phyloP scores from a whole-genome alignment of 2,329 filamentous ascomycete species.

The Pseudogymnoascus pannorum region DNA sequence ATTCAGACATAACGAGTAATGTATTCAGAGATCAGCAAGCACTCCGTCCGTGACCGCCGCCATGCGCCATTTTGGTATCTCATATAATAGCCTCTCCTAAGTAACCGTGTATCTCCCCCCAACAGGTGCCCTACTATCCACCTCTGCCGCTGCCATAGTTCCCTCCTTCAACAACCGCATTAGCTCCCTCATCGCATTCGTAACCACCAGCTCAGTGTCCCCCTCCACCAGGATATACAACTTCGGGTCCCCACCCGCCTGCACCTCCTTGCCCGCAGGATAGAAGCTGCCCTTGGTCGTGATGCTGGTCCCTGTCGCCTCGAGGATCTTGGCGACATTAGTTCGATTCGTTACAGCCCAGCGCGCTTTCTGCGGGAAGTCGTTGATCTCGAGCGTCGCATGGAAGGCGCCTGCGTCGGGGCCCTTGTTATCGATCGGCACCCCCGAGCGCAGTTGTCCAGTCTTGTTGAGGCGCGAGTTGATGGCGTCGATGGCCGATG shows the following conservation, averaged over 20 bases:
- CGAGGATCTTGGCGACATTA: constrained; percentile 96
- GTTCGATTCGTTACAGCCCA: constrained; percentile 99
- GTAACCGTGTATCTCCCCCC: constrained; percentile 83
- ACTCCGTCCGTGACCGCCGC: background rate
- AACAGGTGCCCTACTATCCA: constrained; percentile 70
- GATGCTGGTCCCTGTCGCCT: constrained; percentile 89
- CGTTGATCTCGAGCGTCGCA: constrained; percentile 96
- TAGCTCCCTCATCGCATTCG: constrained; percentile 82
- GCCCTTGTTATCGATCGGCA: constrained; percentile 96
- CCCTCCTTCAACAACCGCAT: constrained; percentile 84
- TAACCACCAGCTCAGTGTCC: constrained; percentile 88
- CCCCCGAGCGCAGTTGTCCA: constrained; percentile 81
- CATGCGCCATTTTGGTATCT: constrained; percentile 7
- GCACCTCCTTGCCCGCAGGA: constrained; percentile 69
- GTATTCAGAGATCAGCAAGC: background rate
- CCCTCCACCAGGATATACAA: constrained; percentile 97
- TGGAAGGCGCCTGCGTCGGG: constrained; percentile 96
- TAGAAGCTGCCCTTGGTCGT: constrained; percentile 97
- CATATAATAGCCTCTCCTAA: constrained; percentile 33
- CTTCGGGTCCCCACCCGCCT: constrained; percentile 72
- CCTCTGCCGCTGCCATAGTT: constrained; percentile 80
- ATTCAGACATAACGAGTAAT: too few relatives aligned
- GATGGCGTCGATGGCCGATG: constrained; percentile 84
- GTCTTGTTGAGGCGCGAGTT: constrained; percentile 84
- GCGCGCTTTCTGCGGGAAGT: constrained; percentile 95